Percentiles rank a stretch among this genome's conserved stretches.
phyloP scores from a whole-genome alignment of 768 basidiomycete species.

The Tulasnella sp. region DNA sequence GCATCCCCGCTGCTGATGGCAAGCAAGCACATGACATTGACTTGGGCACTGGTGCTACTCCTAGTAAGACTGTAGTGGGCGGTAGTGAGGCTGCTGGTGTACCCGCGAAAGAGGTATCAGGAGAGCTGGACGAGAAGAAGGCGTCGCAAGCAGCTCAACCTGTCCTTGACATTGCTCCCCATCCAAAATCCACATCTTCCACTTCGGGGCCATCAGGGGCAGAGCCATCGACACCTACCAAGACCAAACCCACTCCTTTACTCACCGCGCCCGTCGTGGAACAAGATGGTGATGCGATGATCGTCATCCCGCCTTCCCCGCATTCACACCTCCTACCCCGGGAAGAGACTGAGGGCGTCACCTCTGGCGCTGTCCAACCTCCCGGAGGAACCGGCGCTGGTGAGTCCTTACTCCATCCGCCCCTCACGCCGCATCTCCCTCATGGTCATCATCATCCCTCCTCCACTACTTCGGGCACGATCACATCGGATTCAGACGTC shows the following conservation, averaged over 20 bases:
- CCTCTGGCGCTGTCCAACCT: constrained; percentile 84
- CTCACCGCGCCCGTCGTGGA: not conserved
- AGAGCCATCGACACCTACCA: not conserved
- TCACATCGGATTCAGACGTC: too few species aligned
- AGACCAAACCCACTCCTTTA: not conserved
- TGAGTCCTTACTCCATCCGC: constrained; percentile 26
- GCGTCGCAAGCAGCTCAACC: not conserved
- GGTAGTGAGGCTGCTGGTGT: too few species aligned
- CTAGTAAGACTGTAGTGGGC: too few species aligned
- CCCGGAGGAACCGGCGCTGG: constrained; percentile 64
- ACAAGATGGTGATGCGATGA: not conserved
- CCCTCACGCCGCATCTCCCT: constrained; percentile 15
- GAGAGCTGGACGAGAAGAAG: too few species aligned
- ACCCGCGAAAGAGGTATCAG: too few species aligned
- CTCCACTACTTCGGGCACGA: too few species aligned
- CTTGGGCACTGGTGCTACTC: too few species aligned
- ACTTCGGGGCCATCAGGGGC: not conserved
- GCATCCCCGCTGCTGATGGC: not conserved
- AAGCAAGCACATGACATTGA: too few species aligned
- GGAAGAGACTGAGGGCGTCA: constrained; percentile 77
- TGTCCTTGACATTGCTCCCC: not conserved
- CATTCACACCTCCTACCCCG: constrained; percentile 37
- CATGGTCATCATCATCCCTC: too few species aligned
- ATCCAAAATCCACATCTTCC: not conserved
- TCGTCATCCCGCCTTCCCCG: constrained; percentile 20